phyloP scores from a whole-genome alignment of 1,284 basidiomycete species.

The Ceratobasidium papillatum region DNA sequence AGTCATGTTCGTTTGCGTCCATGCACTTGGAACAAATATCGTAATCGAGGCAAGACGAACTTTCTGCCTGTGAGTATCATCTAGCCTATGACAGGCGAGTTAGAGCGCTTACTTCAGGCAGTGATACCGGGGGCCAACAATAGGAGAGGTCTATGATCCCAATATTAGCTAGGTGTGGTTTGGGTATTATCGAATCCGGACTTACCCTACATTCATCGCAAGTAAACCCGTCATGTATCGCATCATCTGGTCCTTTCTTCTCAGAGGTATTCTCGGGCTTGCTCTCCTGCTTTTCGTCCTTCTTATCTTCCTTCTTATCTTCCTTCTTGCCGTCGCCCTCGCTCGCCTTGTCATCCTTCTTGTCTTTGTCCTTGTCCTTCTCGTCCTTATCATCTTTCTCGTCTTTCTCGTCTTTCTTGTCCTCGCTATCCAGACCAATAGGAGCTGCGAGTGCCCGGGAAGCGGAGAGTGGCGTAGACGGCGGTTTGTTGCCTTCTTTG shows the following conservation, averaged over 20 bases:
- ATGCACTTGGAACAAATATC: constrained; percentile 42
- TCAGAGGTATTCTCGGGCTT: neutral
- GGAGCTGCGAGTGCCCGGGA: neutral
- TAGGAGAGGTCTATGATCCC: constrained; percentile 18
- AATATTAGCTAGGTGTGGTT: neutral
- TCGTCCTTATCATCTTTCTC: neutral
- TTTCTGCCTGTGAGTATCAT: neutral
- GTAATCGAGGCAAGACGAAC: constrained; percentile 37
- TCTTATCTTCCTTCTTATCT: neutral
- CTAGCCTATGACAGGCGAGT: too few relatives aligned
- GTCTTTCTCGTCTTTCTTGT: constrained; percentile 15
- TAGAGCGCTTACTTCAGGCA: constrained; percentile 34
- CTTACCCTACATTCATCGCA: constrained; percentile 41
- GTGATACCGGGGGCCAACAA: constrained; percentile 40
- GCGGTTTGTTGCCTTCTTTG: neutral
- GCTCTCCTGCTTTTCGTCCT: neutral
- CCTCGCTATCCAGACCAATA: neutral
- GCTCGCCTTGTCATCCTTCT: neutral
- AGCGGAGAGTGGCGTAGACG: neutral
- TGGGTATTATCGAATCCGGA: neutral
- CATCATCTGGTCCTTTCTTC: constrained; percentile 5
- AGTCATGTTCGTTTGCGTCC: constrained; percentile 30
- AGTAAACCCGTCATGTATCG: neutral
- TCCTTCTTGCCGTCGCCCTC: neutral
- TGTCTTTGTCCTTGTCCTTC: neutral